Conservation (phyloP, 805 yeast genomes). For the Myxozyma neglecta region DNA sequence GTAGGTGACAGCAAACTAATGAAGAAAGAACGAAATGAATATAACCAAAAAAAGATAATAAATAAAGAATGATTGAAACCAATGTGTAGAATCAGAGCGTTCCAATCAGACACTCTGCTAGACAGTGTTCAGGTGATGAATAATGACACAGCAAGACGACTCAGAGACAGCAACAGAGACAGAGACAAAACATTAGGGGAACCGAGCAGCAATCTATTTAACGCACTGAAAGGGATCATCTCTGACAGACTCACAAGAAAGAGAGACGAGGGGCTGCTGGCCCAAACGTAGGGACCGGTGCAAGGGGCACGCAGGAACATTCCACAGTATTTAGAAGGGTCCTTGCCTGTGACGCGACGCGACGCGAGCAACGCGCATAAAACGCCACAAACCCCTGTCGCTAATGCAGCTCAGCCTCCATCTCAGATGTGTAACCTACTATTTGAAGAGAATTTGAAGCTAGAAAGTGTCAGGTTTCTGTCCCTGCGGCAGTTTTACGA, state of each 20-base stretch:
- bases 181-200: not conserved
- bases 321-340: not conserved
- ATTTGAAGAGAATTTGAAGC: too few relatives aligned
- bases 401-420: too few relatives aligned
- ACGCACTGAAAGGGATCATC: not conserved
- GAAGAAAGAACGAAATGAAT: not conserved
- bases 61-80: not conserved
- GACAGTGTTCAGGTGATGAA: not conserved
- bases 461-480: too few relatives aligned
- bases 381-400: not conserved
- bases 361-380: not conserved
- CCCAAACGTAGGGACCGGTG: slow-evolving; percentile 7
- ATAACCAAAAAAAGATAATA: not conserved
- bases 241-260: not conserved
- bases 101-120: not conserved
- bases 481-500: too few relatives aligned
- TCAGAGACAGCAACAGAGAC: not conserved
- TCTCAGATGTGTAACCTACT: too few relatives aligned
- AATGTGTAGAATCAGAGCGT: not conserved
- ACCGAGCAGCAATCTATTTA: not conserved
- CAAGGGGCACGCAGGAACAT: slow-evolving; percentile 6
- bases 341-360: not conserved
- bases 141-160: not conserved
- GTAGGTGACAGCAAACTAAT: not conserved
- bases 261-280: not conserved